Conservation (phyloP, 306 rosid genomes). For the Prinsepia uniflora region DNA sequence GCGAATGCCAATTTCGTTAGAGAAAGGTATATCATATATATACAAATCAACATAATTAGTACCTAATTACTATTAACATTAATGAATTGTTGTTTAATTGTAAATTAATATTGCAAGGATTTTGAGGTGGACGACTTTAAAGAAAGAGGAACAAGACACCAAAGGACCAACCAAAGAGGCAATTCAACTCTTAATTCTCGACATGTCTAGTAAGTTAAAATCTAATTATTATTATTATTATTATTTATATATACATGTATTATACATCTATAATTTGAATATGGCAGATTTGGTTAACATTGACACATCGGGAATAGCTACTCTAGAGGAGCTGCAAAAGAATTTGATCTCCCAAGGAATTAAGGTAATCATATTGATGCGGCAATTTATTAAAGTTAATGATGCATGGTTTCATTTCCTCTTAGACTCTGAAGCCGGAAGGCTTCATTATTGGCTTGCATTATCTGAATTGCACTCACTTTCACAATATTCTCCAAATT, state of each 20-base stretch:
- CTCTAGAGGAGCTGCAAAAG: conserved; percentile 55
- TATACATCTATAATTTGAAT: too few species aligned
- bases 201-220: conserved; percentile 58
- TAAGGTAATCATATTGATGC: conserved; percentile 33
- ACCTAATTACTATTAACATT: too few species aligned
- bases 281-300: conserved; percentile 66
- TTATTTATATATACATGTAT: too few species aligned
- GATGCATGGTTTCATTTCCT: too few species aligned
- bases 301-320: conserved; percentile 74
- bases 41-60: neutral
- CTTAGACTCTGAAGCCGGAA: too few species aligned
- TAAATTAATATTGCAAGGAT: conserved; percentile 35
- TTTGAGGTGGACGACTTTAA: conserved; percentile 45
- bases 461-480: too few species aligned
- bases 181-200: conserved; percentile 53
- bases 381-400: neutral
- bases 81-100: neutral
- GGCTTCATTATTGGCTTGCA: too few species aligned
- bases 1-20: conserved; percentile 73
- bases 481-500: too few species aligned
- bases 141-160: conserved; percentile 31
- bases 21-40: conserved; percentile 45
- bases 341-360: conserved; percentile 46
- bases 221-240: too few species aligned
- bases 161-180: conserved; percentile 33